Conservation (phyloP, 2,329 filamentous ascomycete genomes). For the Macrophomina tecta region DNA sequence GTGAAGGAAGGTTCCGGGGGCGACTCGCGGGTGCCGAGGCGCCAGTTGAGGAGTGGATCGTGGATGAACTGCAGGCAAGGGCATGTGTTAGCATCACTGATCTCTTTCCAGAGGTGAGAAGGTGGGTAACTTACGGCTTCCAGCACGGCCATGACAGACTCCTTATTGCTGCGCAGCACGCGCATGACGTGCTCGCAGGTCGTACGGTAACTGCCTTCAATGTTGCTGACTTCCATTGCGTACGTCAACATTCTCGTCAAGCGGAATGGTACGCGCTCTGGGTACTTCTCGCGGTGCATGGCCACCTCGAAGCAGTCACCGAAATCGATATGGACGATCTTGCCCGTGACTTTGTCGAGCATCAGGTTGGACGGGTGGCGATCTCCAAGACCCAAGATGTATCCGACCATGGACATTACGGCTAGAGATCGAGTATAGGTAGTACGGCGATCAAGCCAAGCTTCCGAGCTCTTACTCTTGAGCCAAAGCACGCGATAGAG, state of each 20-base stretch:
- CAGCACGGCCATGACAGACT: conserved; percentile 96
- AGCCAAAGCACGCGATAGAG: conserved; percentile 97
- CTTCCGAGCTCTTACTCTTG: conserved; percentile 97
- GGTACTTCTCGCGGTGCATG: conserved; percentile 99
- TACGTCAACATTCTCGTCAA: conserved; percentile 98
- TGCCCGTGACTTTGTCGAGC: conserved; percentile 93
- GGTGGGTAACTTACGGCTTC: conserved; percentile 78
- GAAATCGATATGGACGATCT: conserved; percentile 98
- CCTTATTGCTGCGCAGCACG: conserved; percentile 94
- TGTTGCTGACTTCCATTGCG: conserved; percentile 99
- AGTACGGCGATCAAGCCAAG: conserved; percentile 96
- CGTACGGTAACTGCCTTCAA: conserved; percentile 96
- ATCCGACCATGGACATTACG: conserved; percentile 99
- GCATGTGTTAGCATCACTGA: conserved; percentile 31
- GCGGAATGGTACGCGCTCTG: conserved; percentile 95
- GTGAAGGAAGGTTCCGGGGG: conserved; percentile 65
- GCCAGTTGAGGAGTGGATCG: conserved; percentile 98
- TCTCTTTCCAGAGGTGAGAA: conserved; percentile 28
- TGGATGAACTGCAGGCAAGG: conserved; percentile 81
- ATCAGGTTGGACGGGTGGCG: conserved; percentile 97
- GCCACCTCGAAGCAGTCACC: conserved; percentile 99
- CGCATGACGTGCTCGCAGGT: conserved; percentile 99
- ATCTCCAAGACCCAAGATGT: conserved; percentile 95
- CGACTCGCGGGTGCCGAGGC: conserved; percentile 70
- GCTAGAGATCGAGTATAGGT: conserved; percentile 97